Evolutionary conservation across 208 protist species (phyloP).

Genomic region (Leishmania braziliensis): DNA sequence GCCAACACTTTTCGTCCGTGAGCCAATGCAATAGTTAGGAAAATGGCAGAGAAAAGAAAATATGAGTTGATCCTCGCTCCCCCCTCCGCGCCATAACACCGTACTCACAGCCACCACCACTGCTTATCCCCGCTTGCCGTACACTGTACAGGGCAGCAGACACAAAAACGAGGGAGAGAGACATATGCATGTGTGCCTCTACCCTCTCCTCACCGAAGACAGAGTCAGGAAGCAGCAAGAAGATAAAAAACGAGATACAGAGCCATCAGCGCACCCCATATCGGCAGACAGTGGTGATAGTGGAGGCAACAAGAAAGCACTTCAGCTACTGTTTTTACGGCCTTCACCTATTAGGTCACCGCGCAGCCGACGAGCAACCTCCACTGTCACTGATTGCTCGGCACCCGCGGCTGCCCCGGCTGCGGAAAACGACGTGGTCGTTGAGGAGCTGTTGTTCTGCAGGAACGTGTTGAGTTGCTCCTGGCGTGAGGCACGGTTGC

Average conservation of each 20-base stretch:
- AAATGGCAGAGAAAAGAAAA: background rate
- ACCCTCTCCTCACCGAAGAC: background rate
- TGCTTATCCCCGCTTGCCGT: background rate
- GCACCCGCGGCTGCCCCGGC: conserved; percentile 1
- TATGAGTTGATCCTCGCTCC: background rate
- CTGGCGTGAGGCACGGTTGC: conserved; percentile 77
- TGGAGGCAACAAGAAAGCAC: background rate
- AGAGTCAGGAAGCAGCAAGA: background rate
- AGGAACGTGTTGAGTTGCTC: conserved; percentile 73
- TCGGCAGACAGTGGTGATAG: background rate
- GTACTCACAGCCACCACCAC: background rate
- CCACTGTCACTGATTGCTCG: conserved; percentile 72
- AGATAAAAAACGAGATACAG: background rate
- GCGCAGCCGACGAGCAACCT: conserved; percentile 82
- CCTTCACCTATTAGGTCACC: conserved; percentile 78
- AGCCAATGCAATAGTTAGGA: background rate
- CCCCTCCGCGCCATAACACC: background rate
- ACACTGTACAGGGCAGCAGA: background rate
- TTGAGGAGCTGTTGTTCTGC: conserved; percentile 26
- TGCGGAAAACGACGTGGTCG: background rate
- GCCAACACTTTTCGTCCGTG: background rate
- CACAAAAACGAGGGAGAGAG: background rate
- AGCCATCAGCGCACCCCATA: background rate
- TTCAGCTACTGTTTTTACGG: conserved; percentile 27
- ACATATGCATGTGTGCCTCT: background rate